These are phyloP conservation scores for Takakia lepidozioides DNA, from an alignment of 225 moss, liverwort and hornwort species.

Conservation along the genomic window DNA sequence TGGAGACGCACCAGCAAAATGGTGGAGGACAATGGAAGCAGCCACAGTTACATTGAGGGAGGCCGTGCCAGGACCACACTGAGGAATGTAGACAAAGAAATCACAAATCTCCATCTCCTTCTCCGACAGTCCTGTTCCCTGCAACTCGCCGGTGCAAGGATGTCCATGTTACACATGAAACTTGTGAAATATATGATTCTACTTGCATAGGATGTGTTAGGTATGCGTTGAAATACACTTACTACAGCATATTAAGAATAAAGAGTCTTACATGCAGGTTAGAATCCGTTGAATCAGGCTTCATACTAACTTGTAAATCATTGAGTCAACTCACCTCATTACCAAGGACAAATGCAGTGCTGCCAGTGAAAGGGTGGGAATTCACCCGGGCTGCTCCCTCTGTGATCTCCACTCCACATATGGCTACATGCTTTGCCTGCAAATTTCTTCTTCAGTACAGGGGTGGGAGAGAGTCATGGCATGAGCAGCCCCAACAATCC, in stretches of 20 bases:
- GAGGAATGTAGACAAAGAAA: constrained; percentile 94
- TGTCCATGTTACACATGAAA: too few relatives aligned
- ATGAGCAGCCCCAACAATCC: too few relatives aligned
- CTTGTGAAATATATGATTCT: too few relatives aligned
- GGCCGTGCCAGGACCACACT: constrained; percentile 88
- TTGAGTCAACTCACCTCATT: constrained; percentile 98
- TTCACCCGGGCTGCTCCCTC: constrained; percentile 71
- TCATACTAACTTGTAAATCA: too few relatives aligned
- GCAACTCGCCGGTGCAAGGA: constrained; percentile 14
- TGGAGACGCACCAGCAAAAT: constrained; percentile 92
- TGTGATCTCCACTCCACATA: constrained; percentile 96
- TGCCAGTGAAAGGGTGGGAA: constrained; percentile 73
- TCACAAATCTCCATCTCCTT: constrained; percentile 98
- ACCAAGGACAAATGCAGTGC: constrained; percentile 90
- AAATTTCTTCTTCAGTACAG: constrained; percentile 2
- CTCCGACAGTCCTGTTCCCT: constrained; percentile 94
- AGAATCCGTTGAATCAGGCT: not conserved
- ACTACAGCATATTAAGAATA: too few relatives aligned
- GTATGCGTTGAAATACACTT: too few relatives aligned
- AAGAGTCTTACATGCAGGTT: too few relatives aligned
- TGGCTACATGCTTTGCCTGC: constrained; percentile 78
- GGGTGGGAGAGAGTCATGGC: too few relatives aligned
- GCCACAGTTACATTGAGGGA: constrained; percentile 97
- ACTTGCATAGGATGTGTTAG: too few relatives aligned
- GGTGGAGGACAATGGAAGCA: constrained; percentile 95